Base-by-base conservation (phyloP, 2,329 filamentous ascomycete genomes). In the Colletotrichum liaoningense region DNA sequence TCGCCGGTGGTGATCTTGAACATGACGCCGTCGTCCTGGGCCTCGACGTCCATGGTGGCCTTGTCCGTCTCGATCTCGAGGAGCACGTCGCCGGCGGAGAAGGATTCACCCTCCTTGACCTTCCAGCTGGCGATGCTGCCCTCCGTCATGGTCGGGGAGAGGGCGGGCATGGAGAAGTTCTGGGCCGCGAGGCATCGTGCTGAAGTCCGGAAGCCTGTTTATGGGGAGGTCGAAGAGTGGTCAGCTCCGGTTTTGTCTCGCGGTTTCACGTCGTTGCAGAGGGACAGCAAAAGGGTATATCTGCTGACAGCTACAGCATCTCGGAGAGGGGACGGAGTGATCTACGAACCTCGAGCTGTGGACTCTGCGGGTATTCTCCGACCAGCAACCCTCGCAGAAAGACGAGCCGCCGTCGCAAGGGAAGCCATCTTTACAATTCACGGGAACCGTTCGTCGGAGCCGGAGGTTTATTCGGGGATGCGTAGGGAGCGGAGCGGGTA, bases 51-150 rank as follows among this genome's bases (percentile, higher is more conserved):
- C 94, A 97, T 97, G 69, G 94, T 94, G 69, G 95, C 95, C 88
- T 97, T 97, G 84, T 97, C 95, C 72, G 95, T 97, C 86, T 97
- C 95, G 81, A 97, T 97, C 84, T 97, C 95, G 73, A 97, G 91
- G 64, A 97, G 88, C 38, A 97, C 94, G 82, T 97, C 95, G 77
- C 95, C 95, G 71, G 94, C 93, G 63, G 90, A 87, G 83, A 95
- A 97, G 64, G 90, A 88, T 77, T 97, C 94, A 81, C 94, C 95
- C 86, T 97, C 95, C 84, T 96, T 96, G 79, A 97, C 89, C 83
- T 92, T 93, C 95, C 95, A 97, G 74, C 84, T 90, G 60, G 93
- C 90, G 79, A 97, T 97, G 84, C 95, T 97, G 74, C 95, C 95
- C 84, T 97, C 95, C 75, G 94, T 97, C 95, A 97, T 97, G 70